phyloP scores from a whole-genome alignment of 1,139 yeast species.

The Entelexis sorbosivorans region DNA sequence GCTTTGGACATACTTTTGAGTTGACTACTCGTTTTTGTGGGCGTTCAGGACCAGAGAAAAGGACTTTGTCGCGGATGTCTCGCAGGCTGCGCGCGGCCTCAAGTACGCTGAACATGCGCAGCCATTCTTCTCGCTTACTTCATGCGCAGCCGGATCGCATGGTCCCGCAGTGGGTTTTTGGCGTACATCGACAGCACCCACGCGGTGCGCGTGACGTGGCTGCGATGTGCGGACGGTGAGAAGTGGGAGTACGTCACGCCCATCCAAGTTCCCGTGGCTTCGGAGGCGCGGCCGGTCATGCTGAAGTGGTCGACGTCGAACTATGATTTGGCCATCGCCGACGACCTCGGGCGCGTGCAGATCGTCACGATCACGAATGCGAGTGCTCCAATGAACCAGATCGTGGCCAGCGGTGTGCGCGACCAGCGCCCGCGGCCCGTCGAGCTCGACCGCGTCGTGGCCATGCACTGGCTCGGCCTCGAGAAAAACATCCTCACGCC shows the following conservation, averaged over 20 bases:
- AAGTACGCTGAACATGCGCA: not conserved
- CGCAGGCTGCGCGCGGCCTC: not conserved
- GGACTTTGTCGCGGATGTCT: too few species aligned
- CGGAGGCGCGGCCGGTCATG: conserved; percentile 27
- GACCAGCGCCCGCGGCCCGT: conserved; percentile 20
- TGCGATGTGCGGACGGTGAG: conserved; percentile 53
- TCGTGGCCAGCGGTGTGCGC: conserved; percentile 18
- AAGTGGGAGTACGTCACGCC: conserved; percentile 50
- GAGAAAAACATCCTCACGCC: conserved; percentile 22
- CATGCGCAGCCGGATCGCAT: conserved; percentile 36
- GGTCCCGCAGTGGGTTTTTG: conserved; percentile 68
- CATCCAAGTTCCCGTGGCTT: conserved; percentile 21
- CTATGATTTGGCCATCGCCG: conserved; percentile 36
- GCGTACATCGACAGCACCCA: conserved; percentile 41
- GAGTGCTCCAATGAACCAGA: conserved; percentile 15
- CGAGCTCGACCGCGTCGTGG: conserved; percentile 23
- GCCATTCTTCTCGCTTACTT: conserved; percentile 3
- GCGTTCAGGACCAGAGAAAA: too few species aligned
- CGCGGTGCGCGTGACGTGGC: conserved; percentile 43
- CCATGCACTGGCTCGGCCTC: conserved; percentile 21
- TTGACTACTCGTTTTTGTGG: too few species aligned
- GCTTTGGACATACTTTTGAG: too few species aligned
- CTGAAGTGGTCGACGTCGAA: conserved; percentile 37
- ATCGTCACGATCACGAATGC: conserved; percentile 16
- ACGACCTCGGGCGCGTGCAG: conserved; percentile 32